A percentile compares a stretch with the other conserved stretches of the same genome.
These are phyloP conservation scores for Arthrobotrys musiformis DNA, from an alignment of 2,329 filamentous ascomycete genomes.

Conservation along the genomic window DNA sequence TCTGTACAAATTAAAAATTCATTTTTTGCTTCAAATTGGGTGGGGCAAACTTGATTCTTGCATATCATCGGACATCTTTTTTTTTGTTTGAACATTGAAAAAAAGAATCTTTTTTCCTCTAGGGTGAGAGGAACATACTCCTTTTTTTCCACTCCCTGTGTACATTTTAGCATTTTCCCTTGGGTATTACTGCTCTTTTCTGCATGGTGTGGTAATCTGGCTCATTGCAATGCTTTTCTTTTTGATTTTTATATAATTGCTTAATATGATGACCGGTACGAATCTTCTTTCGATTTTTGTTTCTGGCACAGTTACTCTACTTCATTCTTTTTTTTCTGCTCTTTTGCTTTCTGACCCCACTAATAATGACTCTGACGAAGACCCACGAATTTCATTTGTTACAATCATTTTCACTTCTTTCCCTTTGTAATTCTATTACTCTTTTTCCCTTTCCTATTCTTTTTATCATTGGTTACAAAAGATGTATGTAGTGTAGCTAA, in stretches of 20 bases:
- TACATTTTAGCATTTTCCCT: conserved; percentile 58
- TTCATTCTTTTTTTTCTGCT: conserved; percentile 59
- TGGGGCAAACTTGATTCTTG: conserved; percentile 57
- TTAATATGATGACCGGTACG: conserved; percentile 50
- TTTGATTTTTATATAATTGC: conserved; percentile 34
- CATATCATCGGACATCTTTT: conserved; percentile 5
- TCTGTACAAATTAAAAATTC: conserved; percentile 59
- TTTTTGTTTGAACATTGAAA: conserved; percentile 13
- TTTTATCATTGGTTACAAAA: conserved; percentile 45
- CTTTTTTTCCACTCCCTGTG: conserved; percentile 41
- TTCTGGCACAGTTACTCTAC: conserved; percentile 60
- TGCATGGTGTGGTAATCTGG: conserved; percentile 45
- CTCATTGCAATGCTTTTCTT: conserved; percentile 18
- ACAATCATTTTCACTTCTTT: conserved; percentile 53
- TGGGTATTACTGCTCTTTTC: conserved; percentile 57
- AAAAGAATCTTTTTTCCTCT: conserved; percentile 35
- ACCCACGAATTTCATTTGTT: conserved; percentile 42
- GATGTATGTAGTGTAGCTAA: conserved; percentile 13
- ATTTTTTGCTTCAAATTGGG: conserved; percentile 61
- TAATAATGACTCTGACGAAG: conserved; percentile 61
- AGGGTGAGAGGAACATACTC: conserved; percentile 12
- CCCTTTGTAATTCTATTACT: conserved; percentile 59
- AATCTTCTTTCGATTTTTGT: conserved; percentile 57
- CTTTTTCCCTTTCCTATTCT: conserved; percentile 59
- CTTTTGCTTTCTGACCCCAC: conserved; percentile 60